Evolutionary conservation across 345 rosid species (phyloP), one percentile per base, ranked within the genome.

Genomic region (Arabis hirsuta): DNA sequence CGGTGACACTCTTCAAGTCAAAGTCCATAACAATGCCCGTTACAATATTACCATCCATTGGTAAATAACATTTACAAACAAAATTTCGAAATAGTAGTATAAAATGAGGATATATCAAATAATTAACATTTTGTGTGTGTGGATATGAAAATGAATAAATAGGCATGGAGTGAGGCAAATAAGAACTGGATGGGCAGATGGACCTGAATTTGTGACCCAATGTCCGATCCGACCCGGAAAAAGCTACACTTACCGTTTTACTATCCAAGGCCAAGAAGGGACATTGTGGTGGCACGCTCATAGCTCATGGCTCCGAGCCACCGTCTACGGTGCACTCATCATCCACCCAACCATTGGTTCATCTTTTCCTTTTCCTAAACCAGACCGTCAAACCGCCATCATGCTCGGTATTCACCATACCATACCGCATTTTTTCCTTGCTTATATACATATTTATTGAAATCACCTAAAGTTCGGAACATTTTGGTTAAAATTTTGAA

Each of bases 241-340:
- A 4, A 94, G 87, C 57, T 94, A 84, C 82, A 88, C 90, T 0
- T 91, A 94, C 78, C 84, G 93, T 76, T 94, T 91, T 42, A 94
- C 93, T 1, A 79, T 94, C 69, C 80, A 88, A 9, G 96, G 92
- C 1, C 97, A 94, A 78, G 91, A 82, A 74, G 98, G 98, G n/a
- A 94, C 98, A 1, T 42, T 94, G 11, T 94, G 98, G 98, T 94
- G 98, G 98, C 98, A 94, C 62, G 97, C 97, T 50, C 98, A 94
- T 19, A 94, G 98, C 77, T 87, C 97, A 0, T 94, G 98, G 98
- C 96, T 94, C 24, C 79, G 98, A 78, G 97, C 97, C 51, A 91
- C 97, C 0, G 96, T 94, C 65, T 89, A 89, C 29, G 98, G 98
- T n/a, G 98, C 90, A 63, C 73, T 94, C 11, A 80, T 91, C 46